A percentile compares a stretch with the other conserved stretches of the same genome.
These are phyloP conservation scores for Coemansia sp. DNA, from an alignment of 192 early-diverging fungal species.

Conservation along the genomic window DNA sequence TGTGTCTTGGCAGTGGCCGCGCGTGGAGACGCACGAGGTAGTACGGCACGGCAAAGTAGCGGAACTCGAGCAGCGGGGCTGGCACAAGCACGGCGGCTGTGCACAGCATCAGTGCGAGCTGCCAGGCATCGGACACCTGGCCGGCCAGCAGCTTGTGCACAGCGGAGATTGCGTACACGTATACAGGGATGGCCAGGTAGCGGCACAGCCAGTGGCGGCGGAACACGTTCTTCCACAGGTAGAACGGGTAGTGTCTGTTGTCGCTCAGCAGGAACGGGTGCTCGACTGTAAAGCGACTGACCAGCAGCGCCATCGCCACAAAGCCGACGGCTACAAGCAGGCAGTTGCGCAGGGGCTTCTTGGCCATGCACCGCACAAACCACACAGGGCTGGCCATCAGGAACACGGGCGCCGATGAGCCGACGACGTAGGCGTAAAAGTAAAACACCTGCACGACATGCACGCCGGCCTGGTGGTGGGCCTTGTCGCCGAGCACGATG, in stretches of 20 bases:
- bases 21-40: conserved; percentile 60
- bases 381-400: conserved; percentile 30
- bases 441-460: conserved; percentile 89
- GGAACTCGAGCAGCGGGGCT: conserved; percentile 89
- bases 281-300: conserved; percentile 65
- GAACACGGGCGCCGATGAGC: conserved; percentile 50
- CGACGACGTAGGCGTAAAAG: conserved; percentile 62
- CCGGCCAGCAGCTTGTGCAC: conserved; percentile 23
- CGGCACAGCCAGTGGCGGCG: conserved; percentile 51
- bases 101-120: conserved; percentile 53
- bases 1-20: conserved; percentile 42
- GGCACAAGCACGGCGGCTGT: conserved; percentile 72
- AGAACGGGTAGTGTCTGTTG: conserved; percentile 96
- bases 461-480: conserved; percentile 72
- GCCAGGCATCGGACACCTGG: conserved; percentile 53
- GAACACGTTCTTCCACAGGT: conserved; percentile 84
- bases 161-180: conserved; percentile 51
- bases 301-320: conserved; percentile 30
- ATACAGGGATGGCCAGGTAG: conserved; percentile 65
- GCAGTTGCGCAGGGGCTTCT: conserved; percentile 4
- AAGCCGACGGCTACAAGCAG: background rate
- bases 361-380: conserved; percentile 6
- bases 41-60: conserved; percentile 92
- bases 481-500: conserved; percentile 85
- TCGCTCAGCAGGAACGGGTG: conserved; percentile 94